Percentiles rank a stretch among this genome's conserved stretches.
phyloP scores from a whole-genome alignment of 208 protist genomes.

The Crithidia sp. region DNA sequence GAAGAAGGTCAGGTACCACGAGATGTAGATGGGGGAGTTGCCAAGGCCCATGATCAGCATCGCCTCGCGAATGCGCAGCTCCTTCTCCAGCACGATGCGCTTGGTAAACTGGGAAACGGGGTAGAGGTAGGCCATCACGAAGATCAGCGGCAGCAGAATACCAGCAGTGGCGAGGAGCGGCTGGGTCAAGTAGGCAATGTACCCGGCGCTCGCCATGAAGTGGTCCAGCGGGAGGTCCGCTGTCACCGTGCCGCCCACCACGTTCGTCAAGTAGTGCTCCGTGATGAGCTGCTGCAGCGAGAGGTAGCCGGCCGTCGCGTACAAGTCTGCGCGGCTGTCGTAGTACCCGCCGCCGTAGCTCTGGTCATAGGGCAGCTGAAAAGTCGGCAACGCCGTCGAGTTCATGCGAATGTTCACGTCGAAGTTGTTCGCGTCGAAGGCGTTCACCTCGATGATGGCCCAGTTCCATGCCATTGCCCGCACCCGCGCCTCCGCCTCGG shows the following conservation, averaged over 20 bases:
- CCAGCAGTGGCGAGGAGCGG: conserved; percentile 47
- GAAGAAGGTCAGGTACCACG: conserved; percentile 47
- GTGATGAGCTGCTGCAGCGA: conserved; percentile 48
- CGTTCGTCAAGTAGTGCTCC: conserved; percentile 34
- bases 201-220: conserved; percentile 44
- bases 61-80: conserved; percentile 73
- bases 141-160: conserved; percentile 54
- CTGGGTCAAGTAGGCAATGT: conserved; percentile 39
- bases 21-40: conserved; percentile 39
- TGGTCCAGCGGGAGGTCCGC: conserved; percentile 34
- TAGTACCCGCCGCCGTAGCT: conserved; percentile 24
- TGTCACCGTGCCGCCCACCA: conserved; percentile 21
- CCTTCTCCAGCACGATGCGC: conserved; percentile 73
- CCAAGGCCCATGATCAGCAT: conserved; percentile 83
- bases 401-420: conserved; percentile 61
- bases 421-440: conserved; percentile 36
- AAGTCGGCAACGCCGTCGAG: conserved; percentile 45
- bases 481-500: conserved; percentile 17
- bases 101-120: conserved; percentile 53
- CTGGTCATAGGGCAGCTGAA: conserved; percentile 37
- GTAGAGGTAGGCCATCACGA: conserved; percentile 68
- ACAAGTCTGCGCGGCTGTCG: conserved; percentile 26
- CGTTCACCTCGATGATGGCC: conserved; percentile 51
- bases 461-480: conserved; percentile 34
- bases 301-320: conserved; percentile 32